These are phyloP conservation scores for Botrytis pseudocinerea DNA, from an alignment of 2,329 filamentous ascomycete species.

Conservation along the genomic window DNA sequence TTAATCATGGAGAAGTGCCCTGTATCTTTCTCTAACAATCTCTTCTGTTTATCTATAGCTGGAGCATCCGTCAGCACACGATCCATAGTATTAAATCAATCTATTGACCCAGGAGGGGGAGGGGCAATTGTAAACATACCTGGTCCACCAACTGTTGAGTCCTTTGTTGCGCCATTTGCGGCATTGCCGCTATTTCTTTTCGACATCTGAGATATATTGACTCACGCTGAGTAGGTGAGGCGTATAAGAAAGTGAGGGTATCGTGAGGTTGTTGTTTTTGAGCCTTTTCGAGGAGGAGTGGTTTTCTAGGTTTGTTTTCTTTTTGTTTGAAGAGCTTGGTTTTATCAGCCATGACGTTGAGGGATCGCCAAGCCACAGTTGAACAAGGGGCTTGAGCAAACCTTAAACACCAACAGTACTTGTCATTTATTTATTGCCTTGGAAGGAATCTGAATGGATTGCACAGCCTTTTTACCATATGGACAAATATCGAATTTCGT, in stretches of 20 bases:
- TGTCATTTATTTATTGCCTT: slow-evolving; percentile 14
- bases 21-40: slow-evolving; percentile 66
- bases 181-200: slow-evolving; percentile 56
- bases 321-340: slow-evolving; percentile 23
- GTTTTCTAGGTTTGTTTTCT: slow-evolving; percentile 18
- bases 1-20: slow-evolving; percentile 72
- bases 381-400: slow-evolving; percentile 15
- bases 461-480: not conserved
- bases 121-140: slow-evolving; percentile 42
- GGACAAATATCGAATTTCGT: not conserved
- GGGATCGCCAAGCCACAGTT: slow-evolving; percentile 18
- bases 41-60: slow-evolving; percentile 76
- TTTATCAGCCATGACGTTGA: slow-evolving; percentile 23
- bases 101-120: not conserved
- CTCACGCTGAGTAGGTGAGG: not conserved
- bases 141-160: slow-evolving; percentile 44
- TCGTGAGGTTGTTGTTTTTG: slow-evolving; percentile 1
- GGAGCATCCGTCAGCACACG: slow-evolving; percentile 26
- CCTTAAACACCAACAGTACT: not conserved
- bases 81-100: slow-evolving; percentile 5
- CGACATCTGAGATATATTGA: slow-evolving; percentile 52
- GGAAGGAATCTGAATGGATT: not conserved
- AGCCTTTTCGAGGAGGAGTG: slow-evolving; percentile 1
- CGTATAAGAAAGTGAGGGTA: not conserved
- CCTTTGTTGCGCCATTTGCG: slow-evolving; percentile 51